Conservation (phyloP, 257 asterid species). For the Parsonsia alboflavescens region DNA sequence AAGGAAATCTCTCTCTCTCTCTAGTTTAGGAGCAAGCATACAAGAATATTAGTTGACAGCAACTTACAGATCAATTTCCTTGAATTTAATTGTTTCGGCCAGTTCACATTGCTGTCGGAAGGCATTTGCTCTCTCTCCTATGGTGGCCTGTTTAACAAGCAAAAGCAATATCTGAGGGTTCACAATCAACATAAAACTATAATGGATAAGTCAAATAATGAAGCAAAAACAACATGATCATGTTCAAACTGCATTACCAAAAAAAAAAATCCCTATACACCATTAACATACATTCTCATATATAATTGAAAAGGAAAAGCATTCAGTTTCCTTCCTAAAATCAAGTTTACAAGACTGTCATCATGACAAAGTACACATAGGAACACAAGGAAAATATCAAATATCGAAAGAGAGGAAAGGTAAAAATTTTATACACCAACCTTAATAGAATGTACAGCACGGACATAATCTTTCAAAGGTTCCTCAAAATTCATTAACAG, state of each 20-base stretch:
- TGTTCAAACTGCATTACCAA: neutral
- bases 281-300: neutral
- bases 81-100: conserved; percentile 84
- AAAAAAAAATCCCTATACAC: neutral
- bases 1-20: neutral
- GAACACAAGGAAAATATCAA: neutral
- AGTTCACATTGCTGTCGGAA: conserved; percentile 82
- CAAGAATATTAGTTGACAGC: conserved; percentile 15
- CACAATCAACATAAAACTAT: conserved; percentile 7
- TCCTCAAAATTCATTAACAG: conserved; percentile 95
- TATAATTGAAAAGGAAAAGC: neutral
- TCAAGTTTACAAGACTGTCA: neutral
- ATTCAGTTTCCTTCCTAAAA: neutral
- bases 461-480: conserved; percentile 93
- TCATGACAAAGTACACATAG: neutral
- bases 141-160: conserved; percentile 64
- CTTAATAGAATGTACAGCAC: conserved; percentile 95
- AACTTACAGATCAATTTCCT: conserved; percentile 95
- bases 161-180: conserved; percentile 3
- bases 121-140: conserved; percentile 82
- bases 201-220: conserved; percentile 6
- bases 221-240: neutral
- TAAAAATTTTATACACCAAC: conserved; percentile 34
- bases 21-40: neutral
- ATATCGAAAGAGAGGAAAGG: neutral